Evolutionary conservation across 352 stramenopile species (phyloP).

Genomic region (Globisporangium irregulare): DNA sequence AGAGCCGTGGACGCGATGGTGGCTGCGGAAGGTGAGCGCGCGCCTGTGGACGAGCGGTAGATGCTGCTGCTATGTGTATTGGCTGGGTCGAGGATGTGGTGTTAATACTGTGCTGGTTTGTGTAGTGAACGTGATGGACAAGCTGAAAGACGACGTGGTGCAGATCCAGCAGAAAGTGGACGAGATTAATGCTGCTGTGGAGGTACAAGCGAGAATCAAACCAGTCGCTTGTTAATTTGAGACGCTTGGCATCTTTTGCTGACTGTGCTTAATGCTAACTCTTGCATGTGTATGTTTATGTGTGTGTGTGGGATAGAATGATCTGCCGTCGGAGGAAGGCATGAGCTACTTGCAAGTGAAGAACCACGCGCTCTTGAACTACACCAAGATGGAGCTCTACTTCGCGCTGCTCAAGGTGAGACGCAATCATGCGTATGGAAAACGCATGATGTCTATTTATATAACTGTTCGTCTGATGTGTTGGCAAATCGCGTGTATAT

Average conservation of each 20-base stretch:
- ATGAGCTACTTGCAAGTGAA: constrained; percentile 87
- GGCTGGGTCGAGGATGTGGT: not conserved
- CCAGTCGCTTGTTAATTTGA: not conserved
- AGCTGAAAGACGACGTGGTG: constrained; percentile 49
- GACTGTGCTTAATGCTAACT: not conserved
- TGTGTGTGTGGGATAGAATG: constrained; percentile 30
- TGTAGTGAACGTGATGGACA: constrained; percentile 45
- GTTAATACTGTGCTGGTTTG: not conserved
- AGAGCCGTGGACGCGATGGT: constrained; percentile 23
- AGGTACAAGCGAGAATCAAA: constrained; percentile 25
- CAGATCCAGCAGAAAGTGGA: constrained; percentile 59
- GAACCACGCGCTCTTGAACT: constrained; percentile 83
- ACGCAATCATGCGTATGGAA: not conserved
- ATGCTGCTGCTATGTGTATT: not conserved
- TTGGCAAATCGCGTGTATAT: not conserved
- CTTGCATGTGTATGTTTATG: not conserved
- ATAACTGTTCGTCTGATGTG: not conserved
- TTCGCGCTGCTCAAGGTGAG: constrained; percentile 76
- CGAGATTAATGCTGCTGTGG: constrained; percentile 37
- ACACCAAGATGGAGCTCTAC: constrained; percentile 88
- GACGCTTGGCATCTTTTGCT: no score
- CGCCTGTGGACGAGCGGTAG: not conserved
- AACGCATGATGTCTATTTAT: not conserved
- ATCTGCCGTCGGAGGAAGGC: constrained; percentile 55
- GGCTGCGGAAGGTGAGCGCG: constrained; percentile 30